Percentiles rank a stretch among this genome's conserved stretches.
phyloP scores from a whole-genome alignment of 768 basidiomycete species.

The Phylloporus rhodoxanthus region DNA sequence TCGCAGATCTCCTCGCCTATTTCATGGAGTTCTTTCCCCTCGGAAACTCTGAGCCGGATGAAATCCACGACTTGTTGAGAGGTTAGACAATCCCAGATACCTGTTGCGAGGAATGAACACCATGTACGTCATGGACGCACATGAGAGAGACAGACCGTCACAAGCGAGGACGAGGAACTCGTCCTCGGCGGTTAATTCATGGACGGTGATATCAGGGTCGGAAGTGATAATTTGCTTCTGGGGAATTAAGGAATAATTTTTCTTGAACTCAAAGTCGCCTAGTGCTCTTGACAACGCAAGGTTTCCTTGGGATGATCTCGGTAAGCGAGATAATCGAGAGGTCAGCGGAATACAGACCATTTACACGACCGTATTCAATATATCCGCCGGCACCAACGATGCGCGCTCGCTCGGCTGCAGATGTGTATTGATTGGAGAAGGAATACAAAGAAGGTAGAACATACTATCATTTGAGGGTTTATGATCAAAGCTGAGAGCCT shows the following conservation, averaged over 20 bases:
- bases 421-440: slow-evolving; percentile 2
- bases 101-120: slow-evolving; percentile 36
- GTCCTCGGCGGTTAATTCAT: slow-evolving; percentile 80
- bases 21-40: slow-evolving; percentile 72
- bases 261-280: slow-evolving; percentile 99
- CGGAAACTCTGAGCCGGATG: slow-evolving; percentile 72
- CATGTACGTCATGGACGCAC: neutral
- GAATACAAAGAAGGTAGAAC: slow-evolving; percentile 22
- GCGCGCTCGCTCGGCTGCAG: slow-evolving; percentile 71
- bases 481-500: slow-evolving; percentile 89
- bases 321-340: neutral
- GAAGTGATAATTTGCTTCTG: slow-evolving; percentile 94
- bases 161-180: slow-evolving; percentile 97
- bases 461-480: slow-evolving; percentile 84
- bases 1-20: slow-evolving; percentile 89
- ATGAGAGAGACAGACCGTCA: slow-evolving; percentile 61
- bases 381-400: slow-evolving; percentile 91
- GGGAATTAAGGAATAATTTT: slow-evolving; percentile 71
- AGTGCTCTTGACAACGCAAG: slow-evolving; percentile 91
- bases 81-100: slow-evolving; percentile 96
- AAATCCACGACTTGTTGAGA: slow-evolving; percentile 93
- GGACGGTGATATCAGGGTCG: slow-evolving; percentile 84
- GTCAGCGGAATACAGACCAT: slow-evolving; percentile 50
- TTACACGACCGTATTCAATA: slow-evolving; percentile 94
- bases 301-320: slow-evolving; percentile 55